phyloP scores from a whole-genome alignment of 2,329 filamentous ascomycete species.

The Xylaria multiplex region DNA sequence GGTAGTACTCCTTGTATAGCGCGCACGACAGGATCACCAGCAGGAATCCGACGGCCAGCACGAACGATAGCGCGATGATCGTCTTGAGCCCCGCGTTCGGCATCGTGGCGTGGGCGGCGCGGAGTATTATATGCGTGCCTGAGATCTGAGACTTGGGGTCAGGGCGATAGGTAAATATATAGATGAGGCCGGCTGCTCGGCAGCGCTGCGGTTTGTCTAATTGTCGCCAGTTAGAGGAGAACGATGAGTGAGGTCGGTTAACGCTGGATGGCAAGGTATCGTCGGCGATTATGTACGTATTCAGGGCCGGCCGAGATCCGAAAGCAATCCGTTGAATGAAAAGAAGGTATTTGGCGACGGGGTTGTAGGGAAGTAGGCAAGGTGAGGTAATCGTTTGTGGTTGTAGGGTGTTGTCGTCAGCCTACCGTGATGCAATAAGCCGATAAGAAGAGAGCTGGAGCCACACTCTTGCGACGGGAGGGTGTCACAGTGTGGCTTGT shows the following conservation, averaged over 20 bases:
- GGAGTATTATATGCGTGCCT: neutral
- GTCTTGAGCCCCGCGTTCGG: slow-evolving; percentile 93
- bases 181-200: neutral
- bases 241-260: neutral
- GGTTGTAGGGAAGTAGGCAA: slow-evolving; percentile 3
- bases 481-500: slow-evolving; percentile 31
- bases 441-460: slow-evolving; percentile 39
- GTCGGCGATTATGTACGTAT: slow-evolving; percentile 7
- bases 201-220: neutral
- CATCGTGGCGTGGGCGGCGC: slow-evolving; percentile 56
- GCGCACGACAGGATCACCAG: slow-evolving; percentile 98
- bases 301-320: neutral
- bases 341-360: slow-evolving; percentile 5
- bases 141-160: neutral
- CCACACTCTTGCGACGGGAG: slow-evolving; percentile 35
- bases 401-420: slow-evolving; percentile 43
- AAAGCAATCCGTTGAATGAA: neutral
- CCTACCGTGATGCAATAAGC: slow-evolving; percentile 36
- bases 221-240: slow-evolving; percentile 1
- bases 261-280: neutral
- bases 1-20: slow-evolving; percentile 93
- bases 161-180: neutral
- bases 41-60: slow-evolving; percentile 97
- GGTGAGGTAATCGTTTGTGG: slow-evolving; percentile 5
- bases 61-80: slow-evolving; percentile 98